phyloP scores from a whole-genome alignment of 148 eudicot genomes.

The Fagopyrum tataricum region DNA sequence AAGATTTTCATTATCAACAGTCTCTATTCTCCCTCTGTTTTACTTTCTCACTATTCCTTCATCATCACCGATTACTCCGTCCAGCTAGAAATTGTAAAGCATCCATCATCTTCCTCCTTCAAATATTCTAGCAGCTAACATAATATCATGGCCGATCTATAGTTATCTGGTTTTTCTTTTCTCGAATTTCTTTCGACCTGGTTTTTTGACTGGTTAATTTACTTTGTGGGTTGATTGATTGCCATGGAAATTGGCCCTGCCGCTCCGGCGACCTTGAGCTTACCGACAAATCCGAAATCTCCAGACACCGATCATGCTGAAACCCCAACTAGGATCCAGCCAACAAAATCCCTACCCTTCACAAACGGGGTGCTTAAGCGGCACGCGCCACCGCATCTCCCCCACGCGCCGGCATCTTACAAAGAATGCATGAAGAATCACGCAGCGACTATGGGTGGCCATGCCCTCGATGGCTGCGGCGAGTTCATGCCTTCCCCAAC shows the following conservation, averaged over 20 bases:
- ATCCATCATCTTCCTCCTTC: not conserved
- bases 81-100: conserved; percentile 5
- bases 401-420: conserved; percentile 25
- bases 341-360: conserved; percentile 28
- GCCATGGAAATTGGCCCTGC: conserved; percentile 26
- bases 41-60: not conserved
- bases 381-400: conserved; percentile 28
- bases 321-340: conserved; percentile 28
- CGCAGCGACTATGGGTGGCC: conserved; percentile 61
- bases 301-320: conserved; percentile 6
- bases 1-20: conserved; percentile 46
- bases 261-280: not conserved
- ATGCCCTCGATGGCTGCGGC: conserved; percentile 79
- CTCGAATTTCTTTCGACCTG: not conserved
- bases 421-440: conserved; percentile 74
- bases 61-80: conserved; percentile 4
- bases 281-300: not conserved
- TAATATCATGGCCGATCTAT: conserved; percentile 16
- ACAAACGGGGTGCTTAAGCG: conserved; percentile 62
- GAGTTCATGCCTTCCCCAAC: conserved; percentile 64
- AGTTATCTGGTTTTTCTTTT: not conserved
- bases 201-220: not conserved
- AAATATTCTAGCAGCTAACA: conserved; percentile 14
- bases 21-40: conserved; percentile 13
- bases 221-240: not conserved